A percentile compares a stretch with the other conserved stretches of the same genome.
Evolutionary conservation across 2,329 filamentous ascomycete genomes (phyloP).

Genomic region (Volutella citrinella): DNA sequence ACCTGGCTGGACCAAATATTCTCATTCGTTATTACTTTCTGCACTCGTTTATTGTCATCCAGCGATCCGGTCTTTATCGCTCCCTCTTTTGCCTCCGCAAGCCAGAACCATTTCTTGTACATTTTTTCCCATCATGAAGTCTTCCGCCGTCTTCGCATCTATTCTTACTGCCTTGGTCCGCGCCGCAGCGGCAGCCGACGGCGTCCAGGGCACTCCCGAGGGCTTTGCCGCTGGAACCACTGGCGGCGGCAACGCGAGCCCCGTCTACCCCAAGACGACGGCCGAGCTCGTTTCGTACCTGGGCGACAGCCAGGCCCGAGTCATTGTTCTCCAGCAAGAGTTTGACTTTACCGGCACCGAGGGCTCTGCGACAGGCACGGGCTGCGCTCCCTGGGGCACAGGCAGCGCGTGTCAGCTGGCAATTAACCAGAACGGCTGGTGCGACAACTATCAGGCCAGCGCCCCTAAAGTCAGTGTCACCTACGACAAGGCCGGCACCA

Average conservation of each 20-base stretch:
- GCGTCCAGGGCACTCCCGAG: constrained; percentile 33
- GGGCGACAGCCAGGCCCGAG: constrained; percentile 45
- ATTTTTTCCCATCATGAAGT: not conserved
- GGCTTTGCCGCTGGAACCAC: constrained; percentile 49
- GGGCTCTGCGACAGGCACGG: constrained; percentile 45
- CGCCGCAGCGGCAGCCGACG: constrained; percentile 18
- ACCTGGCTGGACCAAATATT: too few species aligned
- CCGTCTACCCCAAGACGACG: constrained; percentile 49
- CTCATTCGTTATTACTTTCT: too few species aligned
- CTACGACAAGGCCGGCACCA: constrained; percentile 47
- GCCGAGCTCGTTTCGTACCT: constrained; percentile 57
- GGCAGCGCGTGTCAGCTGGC: constrained; percentile 50
- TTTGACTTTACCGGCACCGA: constrained; percentile 54
- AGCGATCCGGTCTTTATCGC: too few species aligned
- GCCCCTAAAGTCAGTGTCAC: constrained; percentile 41
- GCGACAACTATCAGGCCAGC: constrained; percentile 50
- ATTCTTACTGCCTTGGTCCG: constrained; percentile 12
- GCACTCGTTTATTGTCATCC: too few species aligned
- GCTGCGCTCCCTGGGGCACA: constrained; percentile 55
- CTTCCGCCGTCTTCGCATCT: not conserved
- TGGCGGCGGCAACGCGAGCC: constrained; percentile 52
- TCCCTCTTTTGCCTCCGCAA: too few species aligned
- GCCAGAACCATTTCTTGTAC: too few species aligned
- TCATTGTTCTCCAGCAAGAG: constrained; percentile 54
- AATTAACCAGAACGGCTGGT: constrained; percentile 57